phyloP scores from a whole-genome alignment of 2,329 filamentous ascomycete genomes.

The Thermoascus crustaceus region DNA sequence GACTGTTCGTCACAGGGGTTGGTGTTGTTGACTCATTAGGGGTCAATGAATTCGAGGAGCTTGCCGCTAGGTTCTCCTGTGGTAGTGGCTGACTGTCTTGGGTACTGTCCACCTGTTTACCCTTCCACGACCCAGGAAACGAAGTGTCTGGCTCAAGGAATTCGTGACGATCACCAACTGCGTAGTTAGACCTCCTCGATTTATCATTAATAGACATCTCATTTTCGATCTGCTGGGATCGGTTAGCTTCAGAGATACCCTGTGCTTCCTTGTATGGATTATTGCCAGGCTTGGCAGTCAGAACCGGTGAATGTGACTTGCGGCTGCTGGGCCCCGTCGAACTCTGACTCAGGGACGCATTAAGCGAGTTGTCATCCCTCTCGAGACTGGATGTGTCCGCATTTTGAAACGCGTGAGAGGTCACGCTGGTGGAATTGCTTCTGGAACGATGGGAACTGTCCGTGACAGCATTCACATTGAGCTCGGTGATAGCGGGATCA shows the following conservation, averaged over 20 bases:
- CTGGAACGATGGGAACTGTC: conserved; percentile 20
- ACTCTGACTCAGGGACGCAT: conserved; percentile 21
- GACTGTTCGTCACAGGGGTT: conserved; percentile 21
- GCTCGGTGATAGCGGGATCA: conserved; percentile 40
- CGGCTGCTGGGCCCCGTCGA: conserved; percentile 23
- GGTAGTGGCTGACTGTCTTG: conserved; percentile 13
- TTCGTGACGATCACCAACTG: conserved; percentile 16
- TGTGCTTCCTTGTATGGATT: conserved; percentile 20
- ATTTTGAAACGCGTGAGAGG: conserved; percentile 22
- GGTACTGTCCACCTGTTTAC: conserved; percentile 18
- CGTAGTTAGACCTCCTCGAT: conserved; percentile 14
- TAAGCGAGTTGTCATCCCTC: conserved; percentile 22
- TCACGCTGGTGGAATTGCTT: conserved; percentile 24
- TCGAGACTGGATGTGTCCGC: conserved; percentile 21
- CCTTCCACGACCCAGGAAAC: conserved; percentile 15
- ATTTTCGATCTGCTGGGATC: conserved; percentile 10
- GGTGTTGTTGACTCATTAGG: conserved; percentile 20
- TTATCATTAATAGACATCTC: conserved; percentile 16
- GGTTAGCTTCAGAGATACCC: conserved; percentile 13
- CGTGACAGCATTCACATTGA: conserved; percentile 32
- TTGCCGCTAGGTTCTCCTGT: conserved; percentile 29
- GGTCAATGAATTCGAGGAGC: conserved; percentile 22
- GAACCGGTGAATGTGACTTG: conserved; percentile 25
- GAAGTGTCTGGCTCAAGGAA: conserved; percentile 21
- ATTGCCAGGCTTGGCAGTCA: conserved; percentile 22